Base-by-base conservation (phyloP, 768 basidiomycete genomes). In the Lentinus tigrinus region DNA sequence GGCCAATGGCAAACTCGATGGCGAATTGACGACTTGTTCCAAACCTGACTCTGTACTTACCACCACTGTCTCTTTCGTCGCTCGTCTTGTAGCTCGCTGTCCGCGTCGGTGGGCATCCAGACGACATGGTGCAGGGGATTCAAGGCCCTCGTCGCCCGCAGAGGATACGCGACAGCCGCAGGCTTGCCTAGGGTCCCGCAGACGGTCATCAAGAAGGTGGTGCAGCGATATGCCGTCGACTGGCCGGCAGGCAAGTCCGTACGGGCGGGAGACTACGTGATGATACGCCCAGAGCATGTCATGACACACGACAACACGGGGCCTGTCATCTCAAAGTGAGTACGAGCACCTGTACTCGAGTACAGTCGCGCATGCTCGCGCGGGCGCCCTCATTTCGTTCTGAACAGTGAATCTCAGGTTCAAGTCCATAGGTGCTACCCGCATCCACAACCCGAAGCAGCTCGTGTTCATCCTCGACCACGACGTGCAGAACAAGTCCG, bases 271-370 rank as follows among this genome's bases (percentile, higher is more conserved):
- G 97, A 99, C 86, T 98, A 98, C 85, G 95, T 98, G 38, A 99
- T 98, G 95, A 97, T 99, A 75, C 85, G 86, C 40, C 97, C 97
- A 23, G 89, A 98, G 70, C 94, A 98, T 82, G 95, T 98, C 65
- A 95, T 95, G 93, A 95, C 93, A 10, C 94, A 95, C 63, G 97
- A 99, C 69, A 98, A 98, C 70, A 99, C 97, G 13, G 97, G 95
- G 0, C 96, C 97, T 7, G 95, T 99, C 62, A 96, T 99, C 59
- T 88, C 91, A 70, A 99, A 98, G 95, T 95, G 69, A 69, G 89
- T 78, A 17, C 19, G 9, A n/a, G n/a, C n/a, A n/a, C n/a, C n/a
- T n/a, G n/a, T n/a, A n/a, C n/a, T n/a, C n/a, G n/a, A n/a, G n/a
- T n/a, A 31, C 31, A 6, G 31, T 31, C 31, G 31, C 31, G 31